Conservation (phyloP, 352 stramenopile species). For the Globisporangium uncinulatum region DNA sequence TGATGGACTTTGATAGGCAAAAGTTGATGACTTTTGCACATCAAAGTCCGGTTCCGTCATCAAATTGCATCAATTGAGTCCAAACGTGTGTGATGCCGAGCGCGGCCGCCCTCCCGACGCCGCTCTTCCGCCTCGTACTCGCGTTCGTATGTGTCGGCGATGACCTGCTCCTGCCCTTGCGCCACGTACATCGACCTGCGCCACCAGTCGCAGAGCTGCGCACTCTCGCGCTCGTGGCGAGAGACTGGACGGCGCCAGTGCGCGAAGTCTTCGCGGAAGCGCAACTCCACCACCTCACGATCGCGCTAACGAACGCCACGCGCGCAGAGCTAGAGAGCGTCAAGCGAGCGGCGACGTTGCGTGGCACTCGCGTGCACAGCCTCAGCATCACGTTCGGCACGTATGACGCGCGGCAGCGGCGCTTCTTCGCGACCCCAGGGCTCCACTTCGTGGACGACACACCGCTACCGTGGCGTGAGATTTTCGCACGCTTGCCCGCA, state of each 20-base stretch:
- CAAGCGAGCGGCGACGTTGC: conserved; percentile 16
- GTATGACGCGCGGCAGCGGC: conserved; percentile 15
- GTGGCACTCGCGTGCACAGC: conserved; percentile 19
- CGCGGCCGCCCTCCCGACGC: conserved; percentile 17
- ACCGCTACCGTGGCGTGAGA: conserved; percentile 26
- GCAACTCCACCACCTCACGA: conserved; percentile 20
- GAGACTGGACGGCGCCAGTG: conserved; percentile 25
- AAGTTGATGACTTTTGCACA: too few relatives aligned
- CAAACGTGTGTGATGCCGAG: not conserved
- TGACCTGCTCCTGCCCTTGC: conserved; percentile 7
- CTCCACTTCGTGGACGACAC: conserved; percentile 22
- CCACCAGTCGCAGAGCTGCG: conserved; percentile 7
- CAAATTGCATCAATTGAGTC: too few relatives aligned
- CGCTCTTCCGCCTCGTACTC: conserved; percentile 27
- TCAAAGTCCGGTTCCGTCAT: too few relatives aligned
- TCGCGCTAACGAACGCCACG: conserved; percentile 25
- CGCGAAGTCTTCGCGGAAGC: conserved; percentile 23
- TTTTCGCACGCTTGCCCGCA: conserved; percentile 33
- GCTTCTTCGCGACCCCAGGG: conserved; percentile 16
- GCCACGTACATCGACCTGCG: too few relatives aligned
- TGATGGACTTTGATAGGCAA: too few relatives aligned
- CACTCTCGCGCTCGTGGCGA: conserved; percentile 26
- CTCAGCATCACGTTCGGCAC: conserved; percentile 24
- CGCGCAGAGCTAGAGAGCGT: conserved; percentile 15
- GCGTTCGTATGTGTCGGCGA: conserved; percentile 21